A percentile compares a stretch with the other conserved stretches of the same genome.
Conservation (phyloP, 106 monocot genomes). For the Dioscorea zingiberensis region DNA sequence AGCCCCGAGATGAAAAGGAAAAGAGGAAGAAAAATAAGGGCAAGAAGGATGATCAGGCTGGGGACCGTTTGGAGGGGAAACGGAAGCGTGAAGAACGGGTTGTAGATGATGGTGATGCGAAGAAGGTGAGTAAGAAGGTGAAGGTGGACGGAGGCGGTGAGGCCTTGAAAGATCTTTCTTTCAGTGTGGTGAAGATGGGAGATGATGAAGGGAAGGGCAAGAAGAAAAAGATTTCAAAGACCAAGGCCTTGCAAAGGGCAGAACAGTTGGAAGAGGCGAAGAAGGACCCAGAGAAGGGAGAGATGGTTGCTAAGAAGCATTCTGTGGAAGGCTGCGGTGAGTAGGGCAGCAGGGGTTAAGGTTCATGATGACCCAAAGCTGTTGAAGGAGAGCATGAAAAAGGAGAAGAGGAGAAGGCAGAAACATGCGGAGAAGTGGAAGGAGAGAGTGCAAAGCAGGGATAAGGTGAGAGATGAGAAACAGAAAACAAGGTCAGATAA, state of each 20-base stretch:
- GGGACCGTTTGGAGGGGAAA: slow-evolving; percentile 1
- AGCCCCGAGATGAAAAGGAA: slow-evolving; percentile 10
- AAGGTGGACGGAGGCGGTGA: slow-evolving; percentile 2
- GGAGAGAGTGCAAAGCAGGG: slow-evolving; percentile 47
- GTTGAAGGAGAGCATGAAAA: slow-evolving; percentile 79
- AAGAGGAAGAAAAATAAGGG: slow-evolving; percentile 4
- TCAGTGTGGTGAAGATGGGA: slow-evolving; percentile 50
- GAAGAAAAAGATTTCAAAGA: slow-evolving; percentile 57
- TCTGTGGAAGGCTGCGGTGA: slow-evolving; percentile 68
- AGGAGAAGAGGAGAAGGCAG: slow-evolving; percentile 64
- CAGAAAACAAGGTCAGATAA: slow-evolving; percentile 70
- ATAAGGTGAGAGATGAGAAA: slow-evolving; percentile 41
- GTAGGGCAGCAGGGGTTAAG: slow-evolving; percentile 70
- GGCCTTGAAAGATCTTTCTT: slow-evolving; percentile 32
- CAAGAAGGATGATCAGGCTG: slow-evolving; percentile 7
- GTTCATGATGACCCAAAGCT: slow-evolving; percentile 77
- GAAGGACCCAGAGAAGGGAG: slow-evolving; percentile 75
- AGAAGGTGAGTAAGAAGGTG: slow-evolving; percentile 11
- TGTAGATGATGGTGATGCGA: slow-evolving; percentile 2
- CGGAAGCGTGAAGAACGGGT: slow-evolving; percentile 34
- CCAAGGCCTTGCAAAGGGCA: slow-evolving; percentile 50
- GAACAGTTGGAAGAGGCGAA: slow-evolving; percentile 53
- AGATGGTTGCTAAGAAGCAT: slow-evolving; percentile 43
- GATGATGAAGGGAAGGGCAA: slow-evolving; percentile 24
- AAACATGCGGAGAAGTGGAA: slow-evolving; percentile 79